Base-by-base conservation (phyloP, 2,329 filamentous ascomycete species). In the Exophiala oligosperma region DNA sequence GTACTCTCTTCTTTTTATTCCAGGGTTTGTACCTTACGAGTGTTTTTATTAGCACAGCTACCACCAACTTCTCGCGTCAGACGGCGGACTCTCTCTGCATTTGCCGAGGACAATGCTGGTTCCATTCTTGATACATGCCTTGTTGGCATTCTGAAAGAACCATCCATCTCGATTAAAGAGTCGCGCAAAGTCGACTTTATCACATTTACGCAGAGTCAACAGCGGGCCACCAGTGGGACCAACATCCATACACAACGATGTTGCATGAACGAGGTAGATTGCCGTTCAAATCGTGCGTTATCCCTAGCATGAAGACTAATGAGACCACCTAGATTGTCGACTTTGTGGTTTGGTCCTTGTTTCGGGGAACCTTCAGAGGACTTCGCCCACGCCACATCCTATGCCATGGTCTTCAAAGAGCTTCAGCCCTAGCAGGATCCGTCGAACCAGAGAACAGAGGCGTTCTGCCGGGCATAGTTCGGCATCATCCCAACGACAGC, bases 311-410 rank as follows among this genome's bases (percentile, higher is more conserved):
- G 61, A 14, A 29, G 48, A 57, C 55, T 40, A 26, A 40, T 17
- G 26, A 9, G 40, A 17, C 12, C 21, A 35, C 14, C n/a, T 66
- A 92, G 88, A 83, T 93, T 65, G 80, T 93, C 44, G 88, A 92
- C 68, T 91, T 90, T 71, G 82, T 84, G 28, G 84, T 97, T 43
- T 92, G 88, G 84, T 79, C 84, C 8, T 77, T 96, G 1, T 96
- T 96, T 72, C 84, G 82, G 11, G 74, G 77, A 14, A 75, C 79
- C 32, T 70, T 70, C 17, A 68, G 72, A 28, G 74, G 73, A 58
- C 72, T 77, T 50, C 83, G 81, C 68, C 87, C 88, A 1, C 82
- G 84, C 51, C 90, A 97, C 74, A 68, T 96, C 4, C 81, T 99
- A 3, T 92, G 91, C 66, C 88, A 96, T 77, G 93, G 93, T 24